Evolutionary conservation across 768 basidiomycete genomes (phyloP).

Genomic region (Chalciporus piperatus): DNA sequence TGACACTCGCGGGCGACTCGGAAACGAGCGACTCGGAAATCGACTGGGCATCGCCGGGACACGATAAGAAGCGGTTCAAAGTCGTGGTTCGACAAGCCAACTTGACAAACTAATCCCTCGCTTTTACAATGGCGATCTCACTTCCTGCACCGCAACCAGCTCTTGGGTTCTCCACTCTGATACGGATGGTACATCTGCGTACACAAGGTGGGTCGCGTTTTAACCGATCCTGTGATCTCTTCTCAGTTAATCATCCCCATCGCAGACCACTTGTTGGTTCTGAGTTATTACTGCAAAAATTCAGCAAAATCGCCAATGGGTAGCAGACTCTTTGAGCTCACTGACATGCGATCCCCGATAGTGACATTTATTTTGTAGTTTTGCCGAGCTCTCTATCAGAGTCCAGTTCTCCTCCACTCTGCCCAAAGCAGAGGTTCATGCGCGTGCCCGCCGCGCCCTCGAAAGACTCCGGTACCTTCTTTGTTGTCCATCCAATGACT

Average conservation of each 20-base stretch:
- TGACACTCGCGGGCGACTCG: too few species aligned
- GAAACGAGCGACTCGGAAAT: too few species aligned
- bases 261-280: constrained; percentile 13
- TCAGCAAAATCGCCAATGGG: constrained; percentile 8
- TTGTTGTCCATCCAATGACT: not conserved
- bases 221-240: not conserved
- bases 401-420: constrained; percentile 6
- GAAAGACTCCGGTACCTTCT: constrained; percentile 12
- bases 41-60: too few species aligned
- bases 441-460: constrained; percentile 4
- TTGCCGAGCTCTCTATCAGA: constrained; percentile 9
- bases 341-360: not conserved
- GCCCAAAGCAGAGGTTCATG: not conserved
- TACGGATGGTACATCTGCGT: not conserved
- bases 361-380: not conserved
- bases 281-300: constrained; percentile 8
- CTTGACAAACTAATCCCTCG: too few species aligned
- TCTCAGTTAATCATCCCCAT: not conserved
- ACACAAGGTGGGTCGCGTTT: not conserved
- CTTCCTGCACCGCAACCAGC: not conserved
- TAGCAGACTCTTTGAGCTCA: not conserved
- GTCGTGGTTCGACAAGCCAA: too few species aligned
- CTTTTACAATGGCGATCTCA: not conserved
- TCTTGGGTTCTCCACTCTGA: not conserved
- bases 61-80: too few species aligned